These are phyloP conservation scores for Stereum hirsutum DNA, from an alignment of 1,284 basidiomycete genomes.

Conservation along the genomic window DNA sequence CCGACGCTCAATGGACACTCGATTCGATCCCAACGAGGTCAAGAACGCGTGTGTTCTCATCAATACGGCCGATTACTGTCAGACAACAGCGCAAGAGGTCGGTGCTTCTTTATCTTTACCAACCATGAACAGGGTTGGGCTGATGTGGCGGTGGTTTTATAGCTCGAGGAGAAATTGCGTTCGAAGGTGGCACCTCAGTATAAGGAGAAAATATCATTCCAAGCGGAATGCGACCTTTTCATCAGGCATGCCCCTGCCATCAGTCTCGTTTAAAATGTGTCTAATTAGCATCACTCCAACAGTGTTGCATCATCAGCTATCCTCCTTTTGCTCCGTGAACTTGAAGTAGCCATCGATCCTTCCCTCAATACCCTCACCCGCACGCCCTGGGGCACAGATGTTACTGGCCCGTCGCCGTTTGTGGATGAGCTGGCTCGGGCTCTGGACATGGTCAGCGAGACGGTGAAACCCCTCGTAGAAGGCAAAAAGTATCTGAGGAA, in stretches of 20 bases:
- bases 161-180: constrained; percentile 90
- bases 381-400: constrained; percentile 70
- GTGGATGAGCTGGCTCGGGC: constrained; percentile 65
- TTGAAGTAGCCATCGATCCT: constrained; percentile 74
- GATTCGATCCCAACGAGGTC: constrained; percentile 67
- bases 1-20: constrained; percentile 68
- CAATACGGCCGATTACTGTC: constrained; percentile 98
- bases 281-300: background rate
- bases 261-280: background rate
- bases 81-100: constrained; percentile 83
- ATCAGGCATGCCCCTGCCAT: constrained; percentile 44
- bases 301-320: constrained; percentile 83
- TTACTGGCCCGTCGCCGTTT: constrained; percentile 80
- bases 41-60: constrained; percentile 81
- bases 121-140: background rate
- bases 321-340: constrained; percentile 67
- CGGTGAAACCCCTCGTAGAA: constrained; percentile 69
- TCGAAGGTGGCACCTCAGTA: constrained; percentile 73
- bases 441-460: constrained; percentile 54
- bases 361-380: constrained; percentile 69
- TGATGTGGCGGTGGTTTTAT: constrained; percentile 5
- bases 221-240: constrained; percentile 83
- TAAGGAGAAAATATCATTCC: constrained; percentile 75
- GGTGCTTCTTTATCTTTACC: background rate
- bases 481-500: constrained; percentile 91